A percentile compares a stretch with the other conserved stretches of the same genome.
Evolutionary conservation across 2,329 filamentous ascomycete species (phyloP).

Genomic region (Neonectria faginata): DNA sequence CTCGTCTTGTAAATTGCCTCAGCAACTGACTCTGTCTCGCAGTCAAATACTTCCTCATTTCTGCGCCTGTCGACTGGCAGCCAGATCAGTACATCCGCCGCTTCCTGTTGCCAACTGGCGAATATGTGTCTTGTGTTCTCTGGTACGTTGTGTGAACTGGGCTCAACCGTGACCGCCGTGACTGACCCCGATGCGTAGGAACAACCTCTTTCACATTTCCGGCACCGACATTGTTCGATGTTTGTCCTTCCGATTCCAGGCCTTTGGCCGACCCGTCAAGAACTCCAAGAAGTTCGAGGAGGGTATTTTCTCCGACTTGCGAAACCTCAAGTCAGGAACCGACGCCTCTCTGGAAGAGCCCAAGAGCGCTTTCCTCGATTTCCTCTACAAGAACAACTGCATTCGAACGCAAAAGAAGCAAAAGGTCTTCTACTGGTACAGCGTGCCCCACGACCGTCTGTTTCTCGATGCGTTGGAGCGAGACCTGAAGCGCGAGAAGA

Average conservation of each 20-base stretch:
- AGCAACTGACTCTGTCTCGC: constrained; percentile 36
- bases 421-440: constrained; percentile 99
- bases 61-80: constrained; percentile 97
- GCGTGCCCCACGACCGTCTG: constrained; percentile 95
- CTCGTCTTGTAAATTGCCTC: constrained; percentile 8
- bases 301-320: constrained; percentile 97
- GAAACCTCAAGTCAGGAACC: constrained; percentile 97
- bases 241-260: constrained; percentile 97
- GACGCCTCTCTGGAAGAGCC: constrained; percentile 98
- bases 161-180: background rate
- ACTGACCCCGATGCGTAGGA: constrained; percentile 54
- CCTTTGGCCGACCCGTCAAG: constrained; percentile 97
- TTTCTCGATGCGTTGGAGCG: constrained; percentile 98
- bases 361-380: constrained; percentile 98
- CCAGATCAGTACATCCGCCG: constrained; percentile 96
- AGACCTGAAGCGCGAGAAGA: constrained; percentile 98
- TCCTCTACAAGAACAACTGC: constrained; percentile 99
- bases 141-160: constrained; percentile 64
- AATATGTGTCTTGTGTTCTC: constrained; percentile 98
- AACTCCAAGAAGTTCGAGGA: constrained; percentile 99
- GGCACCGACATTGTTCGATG: constrained; percentile 99
- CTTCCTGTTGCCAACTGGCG: constrained; percentile 94
- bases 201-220: constrained; percentile 99
- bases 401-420: constrained; percentile 99
- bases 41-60: constrained; percentile 99